Evolutionary conservation across 2,329 filamentous ascomycete genomes (phyloP), one percentile per base, ranked within the genome.

Genomic region (Ascochyta koolunga): DNA sequence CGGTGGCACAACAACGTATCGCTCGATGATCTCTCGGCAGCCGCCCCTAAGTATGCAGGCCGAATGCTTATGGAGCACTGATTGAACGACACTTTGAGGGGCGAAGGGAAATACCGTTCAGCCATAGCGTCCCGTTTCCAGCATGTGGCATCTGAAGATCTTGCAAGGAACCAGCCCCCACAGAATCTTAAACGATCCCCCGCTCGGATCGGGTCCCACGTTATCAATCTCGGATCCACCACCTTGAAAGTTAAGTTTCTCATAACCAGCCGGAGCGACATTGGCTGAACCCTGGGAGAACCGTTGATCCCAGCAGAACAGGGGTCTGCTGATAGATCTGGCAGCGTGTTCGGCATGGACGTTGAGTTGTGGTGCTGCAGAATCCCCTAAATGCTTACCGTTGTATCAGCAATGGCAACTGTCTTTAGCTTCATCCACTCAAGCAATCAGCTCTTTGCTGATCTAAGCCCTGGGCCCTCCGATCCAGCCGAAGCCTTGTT

Each of bases 171-270:
- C 15, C 27, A 31, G 45, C 35, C 45, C 40, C 44, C 50, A 39
- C 47, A 54, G 25, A 18, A 41, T 39, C 18, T 38, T 40, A 48
- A 50, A 18, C 56, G 58, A 60, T 61, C 56, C 59, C 56, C 56
- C 58, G 54, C 35, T 38, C 54, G 52, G 54, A 47, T 58, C 49
- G 42, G n/a, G 40, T 55, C 57, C 55, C 55, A 45, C 52, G 33
- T 49, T 19, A 32, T 49, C 50, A 47, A 50, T 46, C 44, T 57
- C 54, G 48, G 52, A 46, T 29, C 58, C 50, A 52, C 44, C 50
- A 36, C 40, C 33, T 32, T 44, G 40, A 52, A 46, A 27, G 50
- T 46, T 44, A 42, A 37, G 22, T 49, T 50, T 42, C 50, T 60
- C 49, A 49, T 19, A 45, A 36, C 40, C 45, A 49, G 40, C 44